These are phyloP conservation scores for Candida nemodendra DNA, from an alignment of 805 yeast genomes.

Conservation along the genomic window DNA sequence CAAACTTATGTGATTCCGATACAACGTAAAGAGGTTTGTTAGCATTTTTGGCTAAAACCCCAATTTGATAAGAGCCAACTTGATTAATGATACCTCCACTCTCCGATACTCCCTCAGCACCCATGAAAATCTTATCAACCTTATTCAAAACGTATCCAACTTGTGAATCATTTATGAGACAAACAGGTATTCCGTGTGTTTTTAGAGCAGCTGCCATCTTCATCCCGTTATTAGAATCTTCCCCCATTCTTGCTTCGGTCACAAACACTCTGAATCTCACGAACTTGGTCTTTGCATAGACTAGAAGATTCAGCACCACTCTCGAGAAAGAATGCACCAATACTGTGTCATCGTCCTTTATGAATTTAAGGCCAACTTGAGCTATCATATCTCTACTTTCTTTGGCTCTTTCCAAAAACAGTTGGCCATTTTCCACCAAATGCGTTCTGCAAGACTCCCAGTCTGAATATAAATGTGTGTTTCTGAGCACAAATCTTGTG, in stretches of 20 bases:
- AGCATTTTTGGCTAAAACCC: slow-evolving; percentile 85
- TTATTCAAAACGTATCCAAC: slow-evolving; percentile 90
- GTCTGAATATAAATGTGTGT: slow-evolving; percentile 82
- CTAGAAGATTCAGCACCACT: slow-evolving; percentile 76
- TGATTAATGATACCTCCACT: slow-evolving; percentile 97
- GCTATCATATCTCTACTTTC: slow-evolving; percentile 87
- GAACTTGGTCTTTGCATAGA: slow-evolving; percentile 72
- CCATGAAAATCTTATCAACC: slow-evolving; percentile 90
- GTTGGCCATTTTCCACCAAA: slow-evolving; percentile 88
- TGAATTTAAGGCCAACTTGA: slow-evolving; percentile 80
- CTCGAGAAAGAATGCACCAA: slow-evolving; percentile 91
- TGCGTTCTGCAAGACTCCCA: slow-evolving; percentile 93
- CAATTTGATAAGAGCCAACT: slow-evolving; percentile 92
- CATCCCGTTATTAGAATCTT: slow-evolving; percentile 72
- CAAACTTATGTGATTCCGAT: slow-evolving; percentile 94
- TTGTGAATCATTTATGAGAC: slow-evolving; percentile 86
- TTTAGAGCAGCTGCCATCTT: slow-evolving; percentile 68
- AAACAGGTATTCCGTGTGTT: slow-evolving; percentile 77
- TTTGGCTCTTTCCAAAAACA: slow-evolving; percentile 89
- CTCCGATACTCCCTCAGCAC: slow-evolving; percentile 99
- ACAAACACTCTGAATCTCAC: slow-evolving; percentile 86
- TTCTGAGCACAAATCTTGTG: slow-evolving; percentile 87
- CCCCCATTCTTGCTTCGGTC: slow-evolving; percentile 89
- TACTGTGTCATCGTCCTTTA: slow-evolving; percentile 88
- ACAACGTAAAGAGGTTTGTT: slow-evolving; percentile 93